These are phyloP conservation scores for Spathaspora hagerdaliae DNA, from an alignment of 805 yeast species.

Conservation along the genomic window DNA sequence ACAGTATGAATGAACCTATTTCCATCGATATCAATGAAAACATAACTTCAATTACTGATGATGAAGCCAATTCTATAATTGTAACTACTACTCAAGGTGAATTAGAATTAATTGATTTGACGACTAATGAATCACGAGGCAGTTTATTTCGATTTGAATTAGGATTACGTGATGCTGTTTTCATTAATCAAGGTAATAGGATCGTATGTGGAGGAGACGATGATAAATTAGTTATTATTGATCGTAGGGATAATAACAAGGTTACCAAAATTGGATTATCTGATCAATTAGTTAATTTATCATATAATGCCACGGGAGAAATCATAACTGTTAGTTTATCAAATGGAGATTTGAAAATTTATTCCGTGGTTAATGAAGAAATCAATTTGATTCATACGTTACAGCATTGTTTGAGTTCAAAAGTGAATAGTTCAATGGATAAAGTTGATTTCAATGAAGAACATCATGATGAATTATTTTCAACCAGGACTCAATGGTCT, in stretches of 20 bases:
- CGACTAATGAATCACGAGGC: constrained; percentile 23
- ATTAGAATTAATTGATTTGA: constrained; percentile 37
- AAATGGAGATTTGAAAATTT: constrained; percentile 56
- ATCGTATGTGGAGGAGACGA: constrained; percentile 67
- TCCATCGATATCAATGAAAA: constrained; percentile 49
- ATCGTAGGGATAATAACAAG: constrained; percentile 24
- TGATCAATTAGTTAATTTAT: constrained; percentile 54
- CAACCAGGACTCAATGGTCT: constrained; percentile 66
- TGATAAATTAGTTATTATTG: constrained; percentile 49
- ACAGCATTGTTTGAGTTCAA: constrained; percentile 35
- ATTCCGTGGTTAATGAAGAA: constrained; percentile 48
- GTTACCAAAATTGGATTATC: constrained; percentile 31
- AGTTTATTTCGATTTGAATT: constrained; percentile 42
- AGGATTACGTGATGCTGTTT: constrained; percentile 49
- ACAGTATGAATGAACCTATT: constrained; percentile 44
- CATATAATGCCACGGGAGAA: constrained; percentile 57
- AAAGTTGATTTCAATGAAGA: constrained; percentile 38
- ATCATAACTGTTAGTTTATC: constrained; percentile 54
- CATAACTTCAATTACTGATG: constrained; percentile 36
- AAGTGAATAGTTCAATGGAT: constrained; percentile 27
- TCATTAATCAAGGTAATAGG: constrained; percentile 59
- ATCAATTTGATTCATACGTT: constrained; percentile 42
- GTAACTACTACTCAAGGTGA: constrained; percentile 40
- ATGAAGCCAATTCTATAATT: constrained; percentile 18
- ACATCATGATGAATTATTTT: constrained; percentile 40